Evolutionary conservation across 495 filamentous ascomycete genomes (phyloP).

Genomic region (Xylaria castorea): DNA sequence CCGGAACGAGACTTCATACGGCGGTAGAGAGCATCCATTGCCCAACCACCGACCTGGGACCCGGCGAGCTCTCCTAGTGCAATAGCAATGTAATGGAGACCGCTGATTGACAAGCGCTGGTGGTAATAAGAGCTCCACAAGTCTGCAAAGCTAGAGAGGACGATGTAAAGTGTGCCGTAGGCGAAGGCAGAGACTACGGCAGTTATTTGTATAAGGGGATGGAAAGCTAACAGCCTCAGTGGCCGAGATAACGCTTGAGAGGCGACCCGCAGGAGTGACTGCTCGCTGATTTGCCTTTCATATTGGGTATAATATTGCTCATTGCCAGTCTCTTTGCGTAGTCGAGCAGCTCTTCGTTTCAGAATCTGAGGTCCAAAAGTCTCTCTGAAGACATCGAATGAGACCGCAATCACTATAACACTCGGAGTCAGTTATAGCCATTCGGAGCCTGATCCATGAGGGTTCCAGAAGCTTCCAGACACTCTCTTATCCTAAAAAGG

Average conservation of each 20-base stretch:
- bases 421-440: too few relatives aligned
- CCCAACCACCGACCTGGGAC: slow-evolving; percentile 43
- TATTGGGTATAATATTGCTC: slow-evolving; percentile 41
- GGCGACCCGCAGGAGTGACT: slow-evolving; percentile 5
- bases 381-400: slow-evolving; percentile 59
- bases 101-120: slow-evolving; percentile 39
- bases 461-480: too few relatives aligned
- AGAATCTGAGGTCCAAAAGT: slow-evolving; percentile 68
- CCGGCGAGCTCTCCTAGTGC: slow-evolving; percentile 59
- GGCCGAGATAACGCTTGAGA: slow-evolving; percentile 54
- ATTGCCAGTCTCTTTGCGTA: slow-evolving; percentile 64
- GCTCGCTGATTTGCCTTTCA: slow-evolving; percentile 28
- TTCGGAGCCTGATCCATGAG: too few relatives aligned
- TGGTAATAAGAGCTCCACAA: slow-evolving; percentile 51
- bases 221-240: slow-evolving; percentile 56
- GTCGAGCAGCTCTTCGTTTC: slow-evolving; percentile 54
- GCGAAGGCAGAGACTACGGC: slow-evolving; percentile 49
- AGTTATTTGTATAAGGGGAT: slow-evolving; percentile 56
- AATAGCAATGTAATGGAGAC: slow-evolving; percentile 59
- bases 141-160: slow-evolving; percentile 57
- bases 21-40: slow-evolving; percentile 45
- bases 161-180: slow-evolving; percentile 55
- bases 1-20: slow-evolving; percentile 14
- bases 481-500: too few relatives aligned
- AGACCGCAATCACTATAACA: slow-evolving; percentile 45